Conservation (phyloP, 2,329 filamentous ascomycete genomes). For the Aquanectria penicillioides region DNA sequence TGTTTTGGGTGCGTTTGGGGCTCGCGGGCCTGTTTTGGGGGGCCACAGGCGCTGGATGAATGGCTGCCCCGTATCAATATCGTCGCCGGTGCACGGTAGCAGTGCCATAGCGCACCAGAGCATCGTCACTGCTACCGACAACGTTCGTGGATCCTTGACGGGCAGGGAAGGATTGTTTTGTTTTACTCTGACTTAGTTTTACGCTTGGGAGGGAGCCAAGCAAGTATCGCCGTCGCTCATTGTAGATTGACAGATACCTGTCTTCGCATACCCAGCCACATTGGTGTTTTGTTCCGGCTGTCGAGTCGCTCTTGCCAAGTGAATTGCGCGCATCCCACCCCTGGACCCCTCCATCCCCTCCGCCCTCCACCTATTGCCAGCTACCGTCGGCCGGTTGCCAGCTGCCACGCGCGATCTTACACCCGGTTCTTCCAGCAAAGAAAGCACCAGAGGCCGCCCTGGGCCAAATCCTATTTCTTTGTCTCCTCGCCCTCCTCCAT, state of each 20-base stretch:
- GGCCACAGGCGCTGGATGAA: too few relatives aligned
- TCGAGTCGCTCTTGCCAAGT: not conserved
- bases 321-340: not conserved
- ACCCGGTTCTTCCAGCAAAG: slow-evolving; percentile 2
- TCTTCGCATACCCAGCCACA: not conserved
- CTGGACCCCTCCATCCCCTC: not conserved
- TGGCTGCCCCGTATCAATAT: too few relatives aligned
- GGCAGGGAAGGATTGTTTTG: not conserved
- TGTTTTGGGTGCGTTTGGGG: slow-evolving; percentile 7
- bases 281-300: too few relatives aligned
- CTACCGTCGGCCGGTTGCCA: slow-evolving; percentile 1
- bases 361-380: not conserved
- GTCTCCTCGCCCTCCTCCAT: not conserved
- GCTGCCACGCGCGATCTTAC: slow-evolving; percentile 7
- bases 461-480: not conserved
- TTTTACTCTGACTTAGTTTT: not conserved
- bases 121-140: too few relatives aligned
- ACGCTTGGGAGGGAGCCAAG: slow-evolving; percentile 10
- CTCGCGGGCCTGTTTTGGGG: not conserved
- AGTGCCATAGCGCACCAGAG: not conserved
- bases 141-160: not conserved
- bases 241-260: not conserved
- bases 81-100: not conserved
- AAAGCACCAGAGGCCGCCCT: slow-evolving; percentile 10
- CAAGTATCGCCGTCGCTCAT: not conserved